Evolutionary conservation across 2,329 filamentous ascomycete species (phyloP), one percentile per base, ranked within the genome.

Genomic region (Phyllosticta citriasiana): DNA sequence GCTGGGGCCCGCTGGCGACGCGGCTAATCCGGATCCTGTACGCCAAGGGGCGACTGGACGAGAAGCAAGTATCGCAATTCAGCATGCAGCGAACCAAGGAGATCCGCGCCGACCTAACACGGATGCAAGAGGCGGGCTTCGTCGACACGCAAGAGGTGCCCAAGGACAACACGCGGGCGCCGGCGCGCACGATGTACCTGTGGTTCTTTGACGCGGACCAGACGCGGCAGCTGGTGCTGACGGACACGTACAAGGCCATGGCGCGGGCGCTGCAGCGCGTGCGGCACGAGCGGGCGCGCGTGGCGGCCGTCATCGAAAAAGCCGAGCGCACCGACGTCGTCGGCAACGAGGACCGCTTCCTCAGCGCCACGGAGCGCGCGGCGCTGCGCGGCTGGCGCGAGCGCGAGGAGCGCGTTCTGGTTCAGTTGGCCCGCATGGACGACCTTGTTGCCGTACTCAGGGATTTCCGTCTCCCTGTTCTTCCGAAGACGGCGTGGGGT

Each of bases 81-180:
- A 89, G 88, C 59, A 83, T 99, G 63, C 87, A 97, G 79, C 88
- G 88, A 62, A 89, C 93, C 68, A 86, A 88, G 62, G 90, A 96
- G 59, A 84, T 97, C 25, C 89, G 94, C 55, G 85, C 87, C 62
- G 88, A 91, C 64, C 87, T 97, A 74, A 87, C 89, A 14, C 85
- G 87, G 64, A 89, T 99, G 82, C 89, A 96, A 67, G 86, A 91
- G 72, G 85, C 86, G 19, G 93, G 94, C 1, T 87, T 94, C 63
- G 85, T 96, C 12, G 91, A 97, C 66, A 84, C 96, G 5, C 94
- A 99, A 73, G 94, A 99, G 76, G 88, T 99, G 0, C 94, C 94
- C 0, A 89, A 89, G 66, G 93, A 97, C 69, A 88, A 88, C 65
- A 87, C 86, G 64, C 87, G 91, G 35, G 84, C 88, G 67, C 89